Conservation (phyloP, 805 yeast species). For the Lipomyces sp. region DNA sequence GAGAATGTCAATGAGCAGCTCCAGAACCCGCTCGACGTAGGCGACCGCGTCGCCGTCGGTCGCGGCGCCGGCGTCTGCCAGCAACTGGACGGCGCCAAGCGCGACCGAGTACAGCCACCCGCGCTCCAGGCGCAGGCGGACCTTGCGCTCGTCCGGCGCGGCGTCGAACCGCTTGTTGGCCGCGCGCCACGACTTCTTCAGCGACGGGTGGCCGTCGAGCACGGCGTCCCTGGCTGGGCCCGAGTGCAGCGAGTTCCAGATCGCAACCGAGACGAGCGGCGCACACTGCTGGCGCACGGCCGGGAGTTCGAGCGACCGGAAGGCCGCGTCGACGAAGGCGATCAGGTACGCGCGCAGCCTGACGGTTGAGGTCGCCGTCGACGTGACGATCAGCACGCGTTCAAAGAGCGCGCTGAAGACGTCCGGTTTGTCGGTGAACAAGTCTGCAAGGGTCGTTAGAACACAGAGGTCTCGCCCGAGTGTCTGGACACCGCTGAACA, state of each 20-base stretch:
- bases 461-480: too few relatives aligned
- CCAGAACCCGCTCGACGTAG: slow-evolving; percentile 25
- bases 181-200: slow-evolving; percentile 33
- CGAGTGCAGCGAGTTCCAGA: slow-evolving; percentile 37
- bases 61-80: slow-evolving; percentile 1
- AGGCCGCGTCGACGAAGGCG: slow-evolving; percentile 32
- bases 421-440: slow-evolving; percentile 29
- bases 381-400: slow-evolving; percentile 32
- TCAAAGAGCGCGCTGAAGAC: slow-evolving; percentile 38
- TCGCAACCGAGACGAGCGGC: slow-evolving; percentile 39
- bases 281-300: slow-evolving; percentile 32
- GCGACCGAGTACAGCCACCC: slow-evolving; percentile 35
- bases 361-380: slow-evolving; percentile 11
- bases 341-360: slow-evolving; percentile 24
- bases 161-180: slow-evolving; percentile 29
- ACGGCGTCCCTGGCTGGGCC: slow-evolving; percentile 23
- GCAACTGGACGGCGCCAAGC: slow-evolving; percentile 22
- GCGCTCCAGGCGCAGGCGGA: slow-evolving; percentile 29
- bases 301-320: slow-evolving; percentile 32
- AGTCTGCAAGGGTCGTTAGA: slow-evolving; percentile 1
- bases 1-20: slow-evolving; percentile 35
- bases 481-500: neutral
- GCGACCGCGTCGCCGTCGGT: slow-evolving; percentile 1
- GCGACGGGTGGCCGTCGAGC: slow-evolving; percentile 24
- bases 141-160: slow-evolving; percentile 27